Evolutionary conservation across 768 basidiomycete species (phyloP).

Genomic region (Psilocybe cubensis): DNA sequence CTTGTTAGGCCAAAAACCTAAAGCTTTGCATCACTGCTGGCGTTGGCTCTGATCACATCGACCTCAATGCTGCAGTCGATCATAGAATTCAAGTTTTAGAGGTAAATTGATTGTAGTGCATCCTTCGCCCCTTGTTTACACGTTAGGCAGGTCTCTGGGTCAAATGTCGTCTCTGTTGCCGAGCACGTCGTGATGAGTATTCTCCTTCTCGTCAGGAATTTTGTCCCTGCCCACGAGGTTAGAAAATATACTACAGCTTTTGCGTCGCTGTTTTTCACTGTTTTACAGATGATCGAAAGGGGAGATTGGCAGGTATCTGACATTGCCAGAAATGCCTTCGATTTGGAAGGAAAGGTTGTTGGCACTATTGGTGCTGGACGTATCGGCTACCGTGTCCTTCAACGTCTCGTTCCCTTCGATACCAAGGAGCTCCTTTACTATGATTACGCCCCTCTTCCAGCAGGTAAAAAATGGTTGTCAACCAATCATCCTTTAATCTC

Average conservation of each 20-base stretch:
- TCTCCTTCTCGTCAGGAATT: conserved; percentile 89
- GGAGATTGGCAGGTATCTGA: conserved; percentile 90
- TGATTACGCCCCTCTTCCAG: conserved; percentile 78
- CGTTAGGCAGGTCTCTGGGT: conserved; percentile 69
- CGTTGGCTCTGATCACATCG: conserved; percentile 90
- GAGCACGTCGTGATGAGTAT: conserved; percentile 94
- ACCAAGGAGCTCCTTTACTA: conserved; percentile 91
- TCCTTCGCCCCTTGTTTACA: background rate
- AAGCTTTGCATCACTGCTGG: conserved; percentile 91
- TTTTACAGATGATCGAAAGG: conserved; percentile 69
- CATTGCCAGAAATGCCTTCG: conserved; percentile 81
- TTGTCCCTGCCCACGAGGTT: conserved; percentile 83
- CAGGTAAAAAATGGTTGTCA: conserved; percentile 37
- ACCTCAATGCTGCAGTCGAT: conserved; percentile 87
- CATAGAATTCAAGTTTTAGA: conserved; percentile 81
- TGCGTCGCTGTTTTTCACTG: background rate
- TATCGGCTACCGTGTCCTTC: conserved; percentile 88
- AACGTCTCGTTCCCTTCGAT: conserved; percentile 81
- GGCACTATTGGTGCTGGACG: conserved; percentile 84
- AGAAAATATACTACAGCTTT: background rate
- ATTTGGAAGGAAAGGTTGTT: conserved; percentile 89
- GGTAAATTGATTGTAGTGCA: conserved; percentile 22
- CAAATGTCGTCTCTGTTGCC: conserved; percentile 89
- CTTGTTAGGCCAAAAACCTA: conserved; percentile 76
- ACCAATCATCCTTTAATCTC: background rate